Evolutionary conservation across 139 green algal genomes (phyloP), one percentile per base, ranked within the genome.

Genomic region (Astrephomene gubernaculifera): DNA sequence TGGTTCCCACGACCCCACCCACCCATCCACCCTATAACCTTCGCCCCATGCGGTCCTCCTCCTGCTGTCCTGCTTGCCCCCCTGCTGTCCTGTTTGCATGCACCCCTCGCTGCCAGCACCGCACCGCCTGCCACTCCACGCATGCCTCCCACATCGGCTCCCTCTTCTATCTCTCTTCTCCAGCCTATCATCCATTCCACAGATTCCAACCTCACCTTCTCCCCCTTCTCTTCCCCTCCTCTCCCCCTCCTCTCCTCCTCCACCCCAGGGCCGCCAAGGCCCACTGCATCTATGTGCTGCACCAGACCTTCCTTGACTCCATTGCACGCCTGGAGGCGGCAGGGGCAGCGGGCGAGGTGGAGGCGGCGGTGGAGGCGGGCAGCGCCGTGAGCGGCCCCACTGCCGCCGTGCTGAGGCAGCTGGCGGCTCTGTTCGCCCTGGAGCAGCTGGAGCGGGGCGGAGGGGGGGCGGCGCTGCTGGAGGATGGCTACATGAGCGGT

Each of bases 351-450:
- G 2, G 10, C 41, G 2, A 44, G n/a, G 10, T 9, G 5, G 45
- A n/a, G 31, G 25, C 12, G 43, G 44, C 69, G 69, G 27, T 17
- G n/a, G n/a, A 17, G 67, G 67, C 14, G 49, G 4, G 1, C 41
- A 14, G 19, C n/a, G 7, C 53, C 25, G 54, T 96, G 60, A 39
- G 22, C 9, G 69, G 61, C 0, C 22, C 65, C 70, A 85, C 81
- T 1, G 36, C 79, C 33, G 65, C 67, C 0, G 95, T 91, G 74
- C 90, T 98, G 89, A 67, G 79, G 44, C 79, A 92, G 72, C 82
- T 96, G 89, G 86, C 89, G 45, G 70, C 71, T 31, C 92, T 98
- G 71, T 95, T 94, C 71, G 92, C 87, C 21, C 74, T 96, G 57
- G 86, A 76, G 25, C 43, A 88, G 41, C 57, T 97, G 71, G 79